phyloP scores from a whole-genome alignment of 2,329 filamentous ascomycete species.

The Knufia petricola region DNA sequence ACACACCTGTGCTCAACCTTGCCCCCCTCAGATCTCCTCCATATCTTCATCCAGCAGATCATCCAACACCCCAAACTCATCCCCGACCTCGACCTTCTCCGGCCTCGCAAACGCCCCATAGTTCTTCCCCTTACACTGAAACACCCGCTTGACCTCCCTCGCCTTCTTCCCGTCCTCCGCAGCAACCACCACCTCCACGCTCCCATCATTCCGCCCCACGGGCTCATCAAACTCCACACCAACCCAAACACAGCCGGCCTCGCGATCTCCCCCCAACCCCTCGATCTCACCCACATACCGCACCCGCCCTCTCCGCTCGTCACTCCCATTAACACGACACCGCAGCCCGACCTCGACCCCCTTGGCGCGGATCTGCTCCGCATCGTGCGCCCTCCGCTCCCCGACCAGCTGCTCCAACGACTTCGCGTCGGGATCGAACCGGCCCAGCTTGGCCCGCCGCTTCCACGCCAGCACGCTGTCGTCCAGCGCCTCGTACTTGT shows the following conservation, averaged over 20 bases:
- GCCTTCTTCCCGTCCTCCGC: conserved; percentile 10
- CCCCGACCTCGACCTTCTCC: conserved; percentile 53
- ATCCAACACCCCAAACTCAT: conserved; percentile 44
- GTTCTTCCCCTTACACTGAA: conserved; percentile 42
- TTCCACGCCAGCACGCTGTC: conserved; percentile 95
- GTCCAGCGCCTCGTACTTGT: conserved; percentile 74
- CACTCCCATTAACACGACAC: conserved; percentile 58
- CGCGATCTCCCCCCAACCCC: conserved; percentile 19
- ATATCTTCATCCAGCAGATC: conserved; percentile 46
- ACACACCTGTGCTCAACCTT: too few species aligned
- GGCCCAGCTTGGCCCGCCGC: conserved; percentile 84
- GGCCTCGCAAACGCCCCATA: conserved; percentile 52
- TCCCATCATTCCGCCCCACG: conserved; percentile 55
- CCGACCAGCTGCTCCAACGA: conserved; percentile 59
- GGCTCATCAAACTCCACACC: conserved; percentile 51
- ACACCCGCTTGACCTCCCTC: conserved; percentile 39
- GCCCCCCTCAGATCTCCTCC: conserved; percentile 49
- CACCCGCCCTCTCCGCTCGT: conserved; percentile 56
- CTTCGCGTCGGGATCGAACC: conserved; percentile 80
- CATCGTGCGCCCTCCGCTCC: conserved; percentile 50
- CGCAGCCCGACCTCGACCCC: conserved; percentile 55
- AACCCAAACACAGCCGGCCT: conserved; percentile 22
- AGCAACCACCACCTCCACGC: conserved; percentile 29
- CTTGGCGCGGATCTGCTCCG: conserved; percentile 54
- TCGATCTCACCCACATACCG: conserved; percentile 30